phyloP scores from a whole-genome alignment of 2,329 filamentous ascomycete genomes.

The Clonostachys rhizophaga region DNA sequence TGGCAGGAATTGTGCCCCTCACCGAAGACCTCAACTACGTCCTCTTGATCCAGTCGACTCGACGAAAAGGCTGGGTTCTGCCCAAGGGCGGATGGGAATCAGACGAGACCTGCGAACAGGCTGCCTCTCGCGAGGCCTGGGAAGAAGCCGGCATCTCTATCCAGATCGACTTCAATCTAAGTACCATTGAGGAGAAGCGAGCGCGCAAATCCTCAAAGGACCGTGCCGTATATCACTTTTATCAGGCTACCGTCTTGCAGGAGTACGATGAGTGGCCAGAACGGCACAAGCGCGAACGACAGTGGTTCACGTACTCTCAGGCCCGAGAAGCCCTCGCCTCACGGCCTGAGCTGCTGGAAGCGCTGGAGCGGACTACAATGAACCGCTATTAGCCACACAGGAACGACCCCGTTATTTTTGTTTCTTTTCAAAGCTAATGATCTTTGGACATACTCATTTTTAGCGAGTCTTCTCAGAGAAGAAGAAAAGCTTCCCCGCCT shows the following conservation, averaged over 20 bases:
- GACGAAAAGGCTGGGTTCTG: constrained; percentile 90
- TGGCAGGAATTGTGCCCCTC: constrained; percentile 89
- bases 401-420: too few species aligned
- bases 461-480: too few species aligned
- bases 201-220: constrained; percentile 69
- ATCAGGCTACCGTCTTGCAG: constrained; percentile 80
- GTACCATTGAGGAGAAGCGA: constrained; percentile 79
- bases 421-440: too few species aligned
- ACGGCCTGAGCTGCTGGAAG: constrained; percentile 84
- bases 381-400: constrained; percentile 26
- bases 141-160: constrained; percentile 94
- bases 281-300: constrained; percentile 81
- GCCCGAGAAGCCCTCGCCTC: constrained; percentile 73
- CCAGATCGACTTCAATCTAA: constrained; percentile 79
- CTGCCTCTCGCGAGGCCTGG: constrained; percentile 90
- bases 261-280: constrained; percentile 92
- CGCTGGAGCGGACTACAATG: constrained; percentile 76
- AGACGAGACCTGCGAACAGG: constrained; percentile 82
- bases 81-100: constrained; percentile 98
- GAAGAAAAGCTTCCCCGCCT: too few species aligned
- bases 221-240: constrained; percentile 69
- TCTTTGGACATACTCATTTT: too few species aligned
- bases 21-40: constrained; percentile 83
- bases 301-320: constrained; percentile 84
- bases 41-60: constrained; percentile 87